phyloP scores from a whole-genome alignment of 495 filamentous ascomycete genomes.

The Penicillium waksmanii region DNA sequence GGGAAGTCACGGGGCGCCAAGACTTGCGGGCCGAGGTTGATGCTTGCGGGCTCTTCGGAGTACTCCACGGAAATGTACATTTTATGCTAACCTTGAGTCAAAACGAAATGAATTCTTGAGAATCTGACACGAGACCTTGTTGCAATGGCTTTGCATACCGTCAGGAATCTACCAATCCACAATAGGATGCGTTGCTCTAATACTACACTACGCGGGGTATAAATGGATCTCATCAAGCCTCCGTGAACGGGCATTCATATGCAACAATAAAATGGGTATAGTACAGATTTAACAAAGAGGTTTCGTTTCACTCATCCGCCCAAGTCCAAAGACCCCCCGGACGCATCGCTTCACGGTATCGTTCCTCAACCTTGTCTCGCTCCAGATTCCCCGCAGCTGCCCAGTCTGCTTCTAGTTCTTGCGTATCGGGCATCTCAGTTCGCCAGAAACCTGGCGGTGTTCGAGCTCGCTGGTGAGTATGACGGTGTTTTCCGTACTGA shows the following conservation, averaged over 20 bases:
- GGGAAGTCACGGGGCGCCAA: slow-evolving; percentile 28
- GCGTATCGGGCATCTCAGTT: slow-evolving; percentile 82
- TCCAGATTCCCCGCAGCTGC: slow-evolving; percentile 62
- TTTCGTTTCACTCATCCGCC: slow-evolving; percentile 66
- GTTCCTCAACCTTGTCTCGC: slow-evolving; percentile 66
- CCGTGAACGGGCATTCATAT: too few species aligned
- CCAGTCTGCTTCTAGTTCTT: slow-evolving; percentile 68
- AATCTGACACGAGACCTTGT: too few species aligned
- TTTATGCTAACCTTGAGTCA: not conserved
- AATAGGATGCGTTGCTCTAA: too few species aligned
- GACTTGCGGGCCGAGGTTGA: slow-evolving; percentile 16
- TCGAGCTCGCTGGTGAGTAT: slow-evolving; percentile 67
- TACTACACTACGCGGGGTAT: too few species aligned
- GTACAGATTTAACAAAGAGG: not conserved
- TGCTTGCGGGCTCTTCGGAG: not conserved
- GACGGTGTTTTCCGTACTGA: slow-evolving; percentile 72
- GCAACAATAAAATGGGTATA: too few species aligned
- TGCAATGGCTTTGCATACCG: too few species aligned
- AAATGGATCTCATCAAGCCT: too few species aligned
- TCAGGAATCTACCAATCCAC: too few species aligned
- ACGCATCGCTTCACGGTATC: slow-evolving; percentile 81
- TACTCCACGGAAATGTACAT: not conserved
- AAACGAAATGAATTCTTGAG: too few species aligned
- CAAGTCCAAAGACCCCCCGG: slow-evolving; percentile 75
- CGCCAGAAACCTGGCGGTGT: slow-evolving; percentile 91